Conservation (phyloP, 306 rosid genomes). For the Echinosophora koreensis region DNA sequence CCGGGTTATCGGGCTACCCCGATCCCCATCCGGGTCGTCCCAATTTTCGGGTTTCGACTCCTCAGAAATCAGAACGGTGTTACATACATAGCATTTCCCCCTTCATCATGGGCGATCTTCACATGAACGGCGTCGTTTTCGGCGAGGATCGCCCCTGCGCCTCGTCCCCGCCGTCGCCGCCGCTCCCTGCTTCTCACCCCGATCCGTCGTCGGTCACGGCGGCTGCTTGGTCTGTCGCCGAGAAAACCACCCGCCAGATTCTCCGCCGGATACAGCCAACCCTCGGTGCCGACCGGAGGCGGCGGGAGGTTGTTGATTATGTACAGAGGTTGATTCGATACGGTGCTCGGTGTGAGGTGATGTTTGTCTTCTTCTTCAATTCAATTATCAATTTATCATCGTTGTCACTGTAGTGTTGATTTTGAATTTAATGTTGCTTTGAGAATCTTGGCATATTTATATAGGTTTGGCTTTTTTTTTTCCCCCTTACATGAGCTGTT, state of each 20-base stretch:
- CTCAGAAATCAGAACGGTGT: neutral
- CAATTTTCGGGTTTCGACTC: slow-evolving; percentile 1
- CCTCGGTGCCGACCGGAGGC: slow-evolving; percentile 52
- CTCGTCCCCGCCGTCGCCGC: slow-evolving; percentile 56
- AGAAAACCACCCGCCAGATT: slow-evolving; percentile 50
- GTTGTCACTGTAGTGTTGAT: neutral
- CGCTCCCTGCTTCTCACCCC: slow-evolving; percentile 48
- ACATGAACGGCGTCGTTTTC: slow-evolving; percentile 50
- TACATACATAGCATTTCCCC: neutral
- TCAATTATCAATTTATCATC: neutral
- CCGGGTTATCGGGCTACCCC: neutral
- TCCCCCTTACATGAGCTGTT: neutral
- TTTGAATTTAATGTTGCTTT: neutral
- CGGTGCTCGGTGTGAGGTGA: slow-evolving; percentile 59
- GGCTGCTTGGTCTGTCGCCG: slow-evolving; percentile 53
- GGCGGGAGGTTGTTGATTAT: slow-evolving; percentile 57
- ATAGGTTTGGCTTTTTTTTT: neutral
- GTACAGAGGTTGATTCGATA: slow-evolving; percentile 54
- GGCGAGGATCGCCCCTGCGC: slow-evolving; percentile 59
- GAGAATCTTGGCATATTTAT: slow-evolving; percentile 11
- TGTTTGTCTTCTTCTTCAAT: slow-evolving; percentile 7
- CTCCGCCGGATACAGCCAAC: slow-evolving; percentile 58
- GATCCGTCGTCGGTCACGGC: slow-evolving; percentile 50
- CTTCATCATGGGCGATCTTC: slow-evolving; percentile 62
- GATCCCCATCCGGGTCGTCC: neutral